Conservation (phyloP, 129 eudicot species). For the Heracleum sosnowskyi region DNA sequence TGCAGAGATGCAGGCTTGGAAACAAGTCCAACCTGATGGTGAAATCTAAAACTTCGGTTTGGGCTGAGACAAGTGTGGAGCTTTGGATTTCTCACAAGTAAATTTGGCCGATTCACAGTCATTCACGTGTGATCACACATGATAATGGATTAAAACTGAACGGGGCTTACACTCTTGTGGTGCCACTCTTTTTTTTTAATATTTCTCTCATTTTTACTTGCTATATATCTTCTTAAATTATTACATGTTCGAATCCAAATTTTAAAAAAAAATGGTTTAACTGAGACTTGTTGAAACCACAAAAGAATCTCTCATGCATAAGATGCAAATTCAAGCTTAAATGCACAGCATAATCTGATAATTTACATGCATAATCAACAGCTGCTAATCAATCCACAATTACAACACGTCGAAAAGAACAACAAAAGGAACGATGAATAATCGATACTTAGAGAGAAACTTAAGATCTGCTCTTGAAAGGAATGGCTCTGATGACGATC, state of each 20-base stretch:
- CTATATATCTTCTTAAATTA: too few relatives aligned
- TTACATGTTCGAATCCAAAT: too few relatives aligned
- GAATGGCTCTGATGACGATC: conserved; percentile 82
- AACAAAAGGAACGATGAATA: conserved; percentile 11
- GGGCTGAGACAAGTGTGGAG: conserved; percentile 2
- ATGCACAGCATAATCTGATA: conserved; percentile 22
- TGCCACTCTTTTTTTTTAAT: not conserved
- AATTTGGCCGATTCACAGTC: not conserved
- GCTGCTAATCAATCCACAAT: conserved; percentile 2
- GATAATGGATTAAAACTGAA: conserved; percentile 2
- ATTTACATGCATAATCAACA: conserved; percentile 38
- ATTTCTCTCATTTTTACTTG: too few relatives aligned
- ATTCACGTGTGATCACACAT: conserved; percentile 1
- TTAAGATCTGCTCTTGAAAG: conserved; percentile 73
- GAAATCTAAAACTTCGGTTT: not conserved
- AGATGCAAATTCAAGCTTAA: conserved; percentile 1
- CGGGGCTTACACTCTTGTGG: conserved; percentile 8
- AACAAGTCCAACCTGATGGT: not conserved
- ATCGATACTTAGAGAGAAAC: conserved; percentile 2
- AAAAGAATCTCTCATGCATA: conserved; percentile 9
- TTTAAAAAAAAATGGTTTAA: too few relatives aligned
- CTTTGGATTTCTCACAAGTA: not conserved
- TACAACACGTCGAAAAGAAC: not conserved
- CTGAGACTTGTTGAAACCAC: not conserved
- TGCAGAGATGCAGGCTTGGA: not conserved